These are phyloP conservation scores for Boletus smithii DNA, from an alignment of 1,284 basidiomycete species.

Conservation along the genomic window DNA sequence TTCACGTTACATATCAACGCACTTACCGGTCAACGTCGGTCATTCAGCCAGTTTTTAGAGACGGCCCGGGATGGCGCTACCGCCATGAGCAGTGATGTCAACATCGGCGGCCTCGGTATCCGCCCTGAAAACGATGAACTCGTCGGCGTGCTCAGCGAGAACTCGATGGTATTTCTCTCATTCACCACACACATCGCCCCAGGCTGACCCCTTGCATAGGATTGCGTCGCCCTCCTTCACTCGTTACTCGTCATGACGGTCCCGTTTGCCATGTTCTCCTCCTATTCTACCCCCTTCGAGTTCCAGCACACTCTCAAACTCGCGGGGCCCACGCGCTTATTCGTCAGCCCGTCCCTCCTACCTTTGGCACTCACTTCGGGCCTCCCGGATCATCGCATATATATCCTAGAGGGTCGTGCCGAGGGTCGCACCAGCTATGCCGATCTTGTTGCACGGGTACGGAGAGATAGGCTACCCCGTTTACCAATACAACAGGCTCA, in stretches of 20 bases:
- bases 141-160: slow-evolving; percentile 66
- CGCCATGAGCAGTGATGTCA: slow-evolving; percentile 45
- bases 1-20: slow-evolving; percentile 57
- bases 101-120: slow-evolving; percentile 57
- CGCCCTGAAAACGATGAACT: slow-evolving; percentile 47
- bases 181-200: not conserved
- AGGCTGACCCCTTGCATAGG: slow-evolving; percentile 40
- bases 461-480: slow-evolving; percentile 38
- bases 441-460: slow-evolving; percentile 44
- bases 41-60: slow-evolving; percentile 48
- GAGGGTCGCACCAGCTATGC: slow-evolving; percentile 43
- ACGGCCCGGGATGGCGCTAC: slow-evolving; percentile 55
- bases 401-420: slow-evolving; percentile 47
- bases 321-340: slow-evolving; percentile 55
- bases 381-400: slow-evolving; percentile 49
- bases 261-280: slow-evolving; percentile 61
- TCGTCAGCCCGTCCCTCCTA: slow-evolving; percentile 55
- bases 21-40: slow-evolving; percentile 45
- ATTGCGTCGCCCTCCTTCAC: slow-evolving; percentile 58
- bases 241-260: slow-evolving; percentile 54
- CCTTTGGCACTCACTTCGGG: slow-evolving; percentile 50
- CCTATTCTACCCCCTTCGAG: slow-evolving; percentile 65
- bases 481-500: slow-evolving; percentile 46
- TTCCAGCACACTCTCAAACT: slow-evolving; percentile 55
- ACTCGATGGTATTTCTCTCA: slow-evolving; percentile 51